Evolutionary conservation across 345 rosid species (phyloP).

Genomic region (Firmiana major): DNA sequence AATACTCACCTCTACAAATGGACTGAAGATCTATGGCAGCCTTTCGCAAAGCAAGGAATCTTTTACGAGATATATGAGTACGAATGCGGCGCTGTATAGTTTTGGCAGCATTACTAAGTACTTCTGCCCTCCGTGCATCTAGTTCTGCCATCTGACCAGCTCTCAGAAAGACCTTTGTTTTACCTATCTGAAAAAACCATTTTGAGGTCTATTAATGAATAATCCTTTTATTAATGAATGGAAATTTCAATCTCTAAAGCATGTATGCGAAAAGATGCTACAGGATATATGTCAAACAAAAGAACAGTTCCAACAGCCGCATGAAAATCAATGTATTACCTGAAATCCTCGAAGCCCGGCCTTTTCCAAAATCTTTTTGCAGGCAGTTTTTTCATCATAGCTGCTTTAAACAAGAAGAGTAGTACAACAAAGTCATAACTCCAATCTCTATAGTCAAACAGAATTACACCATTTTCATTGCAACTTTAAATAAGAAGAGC

Average conservation of each 20-base stretch:
- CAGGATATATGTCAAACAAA: background rate
- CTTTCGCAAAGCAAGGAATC: conserved; percentile 63
- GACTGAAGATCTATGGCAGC: conserved; percentile 60
- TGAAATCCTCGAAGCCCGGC: conserved; percentile 86
- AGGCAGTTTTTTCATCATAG: conserved; percentile 74
- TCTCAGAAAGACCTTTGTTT: conserved; percentile 89
- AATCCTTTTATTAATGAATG: background rate
- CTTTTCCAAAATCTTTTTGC: conserved; percentile 73
- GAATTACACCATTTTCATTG: background rate
- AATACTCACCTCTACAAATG: conserved; percentile 59
- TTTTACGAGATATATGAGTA: conserved; percentile 66
- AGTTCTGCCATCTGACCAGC: conserved; percentile 99
- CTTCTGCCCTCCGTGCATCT: conserved; percentile 79
- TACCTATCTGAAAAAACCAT: conserved; percentile 67
- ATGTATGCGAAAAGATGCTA: background rate
- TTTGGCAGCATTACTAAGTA: conserved; percentile 80
- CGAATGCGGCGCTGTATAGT: conserved; percentile 69
- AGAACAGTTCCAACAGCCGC: conserved; percentile 9
- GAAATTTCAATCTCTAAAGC: background rate
- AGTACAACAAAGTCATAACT: conserved; percentile 5
- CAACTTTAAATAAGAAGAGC: background rate
- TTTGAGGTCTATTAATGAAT: conserved; percentile 12
- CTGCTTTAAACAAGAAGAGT: conserved; percentile 37
- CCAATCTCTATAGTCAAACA: background rate
- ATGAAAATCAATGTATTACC: conserved; percentile 36